Evolutionary conservation across 352 stramenopile genomes (phyloP).

Genomic region (Phytophthora cryptogea): DNA sequence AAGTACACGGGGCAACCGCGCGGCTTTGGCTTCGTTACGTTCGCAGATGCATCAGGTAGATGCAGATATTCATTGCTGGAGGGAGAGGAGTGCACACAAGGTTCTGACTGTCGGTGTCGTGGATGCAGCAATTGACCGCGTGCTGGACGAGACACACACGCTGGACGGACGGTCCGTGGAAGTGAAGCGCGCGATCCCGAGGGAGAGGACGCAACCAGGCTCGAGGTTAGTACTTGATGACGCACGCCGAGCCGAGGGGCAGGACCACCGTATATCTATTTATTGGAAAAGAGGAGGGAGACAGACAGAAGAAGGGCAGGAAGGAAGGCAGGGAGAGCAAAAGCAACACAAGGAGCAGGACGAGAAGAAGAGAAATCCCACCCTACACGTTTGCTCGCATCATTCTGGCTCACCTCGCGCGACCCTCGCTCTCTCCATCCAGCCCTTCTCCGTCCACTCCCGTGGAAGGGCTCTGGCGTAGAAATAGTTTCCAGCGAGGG

Average conservation of each 20-base stretch:
- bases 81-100: constrained; percentile 2
- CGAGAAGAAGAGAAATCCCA: constrained; percentile 34
- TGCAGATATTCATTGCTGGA: neutral
- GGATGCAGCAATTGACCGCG: constrained; percentile 69
- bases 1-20: constrained; percentile 92
- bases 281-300: constrained; percentile 32
- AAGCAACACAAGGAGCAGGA: constrained; percentile 31
- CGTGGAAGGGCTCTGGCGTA: constrained; percentile 32
- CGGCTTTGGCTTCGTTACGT: constrained; percentile 94
- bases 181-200: constrained; percentile 91
- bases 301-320: constrained; percentile 31
- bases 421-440: constrained; percentile 38
- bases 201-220: constrained; percentile 71
- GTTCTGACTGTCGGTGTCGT: constrained; percentile 35
- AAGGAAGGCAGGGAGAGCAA: constrained; percentile 33
- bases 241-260: constrained; percentile 16
- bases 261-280: constrained; percentile 33
- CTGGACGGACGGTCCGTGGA: constrained; percentile 92
- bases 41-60: constrained; percentile 87
- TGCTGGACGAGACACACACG: constrained; percentile 86
- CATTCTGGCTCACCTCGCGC: constrained; percentile 27
- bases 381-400: constrained; percentile 44
- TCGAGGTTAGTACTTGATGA: constrained; percentile 75
- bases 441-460: constrained; percentile 38
- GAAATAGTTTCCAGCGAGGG: constrained; percentile 6